Base-by-base conservation (phyloP, 257 asterid genomes). In the Solanum bulbocastanum region DNA sequence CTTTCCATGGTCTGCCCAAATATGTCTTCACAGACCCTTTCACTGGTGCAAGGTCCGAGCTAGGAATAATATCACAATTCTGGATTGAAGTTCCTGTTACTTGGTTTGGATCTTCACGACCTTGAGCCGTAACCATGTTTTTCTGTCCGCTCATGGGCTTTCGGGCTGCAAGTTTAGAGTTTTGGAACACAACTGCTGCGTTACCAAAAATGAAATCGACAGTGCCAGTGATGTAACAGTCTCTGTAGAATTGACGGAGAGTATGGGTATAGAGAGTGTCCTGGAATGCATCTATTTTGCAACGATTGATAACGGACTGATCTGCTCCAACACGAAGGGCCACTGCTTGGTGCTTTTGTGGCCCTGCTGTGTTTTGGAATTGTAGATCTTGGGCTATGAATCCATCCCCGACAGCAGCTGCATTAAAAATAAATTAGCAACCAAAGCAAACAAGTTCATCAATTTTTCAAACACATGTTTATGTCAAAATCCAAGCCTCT, bases 121-220 rank as follows among this genome's bases (percentile, higher is more conserved):
- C 95, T 84, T 94, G 95, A 0, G 96, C 96, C 0, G 96, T 92
- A 3, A 94, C 78, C 71, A 91, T 90, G 91, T 91, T 92, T 83
- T 89, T 71, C 16, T 93, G 96, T 2, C 58, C 40, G 0, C 74
- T 72, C 42, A 91, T 90, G 46, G 93, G 93, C 78, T 91, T 88
- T 18, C 93, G 90, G 35, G 92, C 94, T 25, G 46, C 74, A 2
- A 90, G 33, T 89, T 76, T 83, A 33, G 90, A 93, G 89, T 72
- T 92, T 35, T 94, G 96, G 85, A 94, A 89, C 0, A 92, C 92
- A 3, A 72, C 93, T 15, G 90, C 88, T 0, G 94, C 95, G 22
- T 93, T 87, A 49, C 96, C 96, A 14, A 92, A 94, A 1, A 94
- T 94, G 90, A 94, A 93, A 78, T 94, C 96, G 1, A 94, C 85